Percentiles rank a stretch among this genome's conserved stretches.
Evolutionary conservation across 2,329 filamentous ascomycete genomes (phyloP).

Genomic region (Diaporthe ampelina): DNA sequence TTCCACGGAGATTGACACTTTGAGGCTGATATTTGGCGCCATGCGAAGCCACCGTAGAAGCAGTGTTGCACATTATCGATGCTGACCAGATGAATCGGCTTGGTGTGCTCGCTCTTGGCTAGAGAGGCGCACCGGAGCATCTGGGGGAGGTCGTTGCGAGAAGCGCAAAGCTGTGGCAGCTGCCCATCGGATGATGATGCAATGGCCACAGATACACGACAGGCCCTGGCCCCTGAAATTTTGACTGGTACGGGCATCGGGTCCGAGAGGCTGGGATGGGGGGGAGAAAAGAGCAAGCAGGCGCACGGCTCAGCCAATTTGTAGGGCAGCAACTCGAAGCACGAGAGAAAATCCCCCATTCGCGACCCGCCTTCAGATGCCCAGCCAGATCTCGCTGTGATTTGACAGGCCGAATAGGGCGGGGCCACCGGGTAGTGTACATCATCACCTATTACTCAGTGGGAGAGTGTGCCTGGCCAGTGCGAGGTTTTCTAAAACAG

Average conservation of each 20-base stretch:
- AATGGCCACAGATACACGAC: slow-evolving; percentile 20
- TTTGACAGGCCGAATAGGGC: slow-evolving; percentile 19
- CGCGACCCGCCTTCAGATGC: slow-evolving; percentile 25
- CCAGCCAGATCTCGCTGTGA: slow-evolving; percentile 18
- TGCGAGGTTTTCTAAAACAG: slow-evolving; percentile 30
- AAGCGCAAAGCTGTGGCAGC: slow-evolving; percentile 9
- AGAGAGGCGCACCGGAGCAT: slow-evolving; percentile 2
- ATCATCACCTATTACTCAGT: slow-evolving; percentile 11
- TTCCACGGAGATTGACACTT: slow-evolving; percentile 14
- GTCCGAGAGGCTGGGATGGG: slow-evolving; percentile 23
- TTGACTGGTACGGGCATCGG: slow-evolving; percentile 28
- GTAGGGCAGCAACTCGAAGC: slow-evolving; percentile 25
- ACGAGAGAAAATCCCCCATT: slow-evolving; percentile 23
- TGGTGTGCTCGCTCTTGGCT: not conserved
- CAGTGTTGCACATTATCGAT: slow-evolving; percentile 1
- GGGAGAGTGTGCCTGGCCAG: slow-evolving; percentile 2
- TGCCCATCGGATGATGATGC: slow-evolving; percentile 29
- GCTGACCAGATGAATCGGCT: slow-evolving; percentile 18
- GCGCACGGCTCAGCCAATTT: slow-evolving; percentile 8
- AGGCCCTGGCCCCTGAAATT: slow-evolving; percentile 20
- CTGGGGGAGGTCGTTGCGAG: slow-evolving; percentile 24
- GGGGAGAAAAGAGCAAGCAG: not conserved
- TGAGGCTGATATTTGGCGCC: slow-evolving; percentile 32
- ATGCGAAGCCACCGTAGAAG: slow-evolving; percentile 9
- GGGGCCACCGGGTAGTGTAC: not conserved